Conservation (phyloP, 306 rosid species). For the Cicer pinnatifidum region DNA sequence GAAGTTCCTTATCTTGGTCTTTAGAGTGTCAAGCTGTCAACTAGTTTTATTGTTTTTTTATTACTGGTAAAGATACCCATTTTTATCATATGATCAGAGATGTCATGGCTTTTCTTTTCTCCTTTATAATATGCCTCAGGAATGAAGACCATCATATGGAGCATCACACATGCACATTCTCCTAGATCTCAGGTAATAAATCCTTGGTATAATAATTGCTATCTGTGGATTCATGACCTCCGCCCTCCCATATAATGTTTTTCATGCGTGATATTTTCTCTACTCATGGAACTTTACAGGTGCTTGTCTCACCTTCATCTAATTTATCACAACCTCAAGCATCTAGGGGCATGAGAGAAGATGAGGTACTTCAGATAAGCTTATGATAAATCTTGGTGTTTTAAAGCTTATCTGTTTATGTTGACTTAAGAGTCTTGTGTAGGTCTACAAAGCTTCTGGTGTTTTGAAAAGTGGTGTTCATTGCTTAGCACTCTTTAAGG, state of each 20-base stretch:
- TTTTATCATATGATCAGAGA: neutral
- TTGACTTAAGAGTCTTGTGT: constrained; percentile 45
- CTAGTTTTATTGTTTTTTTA: constrained; percentile 27
- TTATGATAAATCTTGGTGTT: constrained; percentile 39
- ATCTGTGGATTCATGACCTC: constrained; percentile 38
- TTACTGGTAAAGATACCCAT: neutral
- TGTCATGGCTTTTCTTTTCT: constrained; percentile 23
- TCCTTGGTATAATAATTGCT: constrained; percentile 32
- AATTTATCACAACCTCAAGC: constrained; percentile 80
- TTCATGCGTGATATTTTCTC: constrained; percentile 62
- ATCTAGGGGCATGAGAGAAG: constrained; percentile 96
- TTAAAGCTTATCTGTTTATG: constrained; percentile 36
- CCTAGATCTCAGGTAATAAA: constrained; percentile 86
- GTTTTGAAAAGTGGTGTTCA: constrained; percentile 96
- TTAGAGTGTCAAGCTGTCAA: neutral
- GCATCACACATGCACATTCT: constrained; percentile 95
- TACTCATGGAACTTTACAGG: constrained; percentile 63
- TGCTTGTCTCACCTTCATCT: constrained; percentile 76
- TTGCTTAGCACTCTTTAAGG: constrained; percentile 96
- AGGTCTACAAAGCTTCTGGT: constrained; percentile 97
- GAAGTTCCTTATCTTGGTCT: constrained; percentile 28
- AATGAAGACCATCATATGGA: constrained; percentile 99
- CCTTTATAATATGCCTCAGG: constrained; percentile 54
- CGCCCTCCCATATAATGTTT: constrained; percentile 46
- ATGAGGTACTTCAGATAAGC: constrained; percentile 69